These are phyloP conservation scores for Candida glaebosa DNA, from an alignment of 805 yeast species.

Conservation along the genomic window DNA sequence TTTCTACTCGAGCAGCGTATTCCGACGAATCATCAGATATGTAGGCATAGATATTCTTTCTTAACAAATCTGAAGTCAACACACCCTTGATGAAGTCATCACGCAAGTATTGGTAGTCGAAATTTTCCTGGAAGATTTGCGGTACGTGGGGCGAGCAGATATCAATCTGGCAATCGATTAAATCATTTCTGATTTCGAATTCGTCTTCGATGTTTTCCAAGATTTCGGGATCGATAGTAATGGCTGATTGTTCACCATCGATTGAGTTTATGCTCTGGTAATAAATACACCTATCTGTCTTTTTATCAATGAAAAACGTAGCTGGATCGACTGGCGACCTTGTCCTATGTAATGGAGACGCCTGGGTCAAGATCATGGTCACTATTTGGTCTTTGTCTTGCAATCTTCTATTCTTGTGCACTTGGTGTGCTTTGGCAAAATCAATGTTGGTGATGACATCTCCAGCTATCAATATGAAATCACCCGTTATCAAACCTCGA, in stretches of 20 bases:
- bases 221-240: constrained; percentile 79
- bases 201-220: constrained; percentile 69
- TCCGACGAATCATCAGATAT: constrained; percentile 65
- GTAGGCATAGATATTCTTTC: constrained; percentile 87
- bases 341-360: constrained; percentile 80
- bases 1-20: constrained; percentile 93
- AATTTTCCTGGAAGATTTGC: constrained; percentile 92
- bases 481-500: constrained; percentile 84
- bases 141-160: constrained; percentile 94
- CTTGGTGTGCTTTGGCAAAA: constrained; percentile 65
- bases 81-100: constrained; percentile 89
- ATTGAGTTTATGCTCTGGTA: constrained; percentile 74
- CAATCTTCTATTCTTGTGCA: constrained; percentile 68
- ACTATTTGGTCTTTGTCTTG: constrained; percentile 87
- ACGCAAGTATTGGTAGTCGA: constrained; percentile 86
- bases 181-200: constrained; percentile 80
- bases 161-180: constrained; percentile 95
- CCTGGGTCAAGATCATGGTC: constrained; percentile 89
- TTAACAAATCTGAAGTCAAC: constrained; percentile 81
- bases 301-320: constrained; percentile 73
- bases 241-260: constrained; percentile 30
- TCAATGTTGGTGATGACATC: constrained; percentile 94
- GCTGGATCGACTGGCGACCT: constrained; percentile 81
- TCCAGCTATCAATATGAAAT: constrained; percentile 86
- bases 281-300: constrained; percentile 72